Evolutionary conservation across 1,139 yeast species (phyloP).

Genomic region (Candida sp.): DNA sequence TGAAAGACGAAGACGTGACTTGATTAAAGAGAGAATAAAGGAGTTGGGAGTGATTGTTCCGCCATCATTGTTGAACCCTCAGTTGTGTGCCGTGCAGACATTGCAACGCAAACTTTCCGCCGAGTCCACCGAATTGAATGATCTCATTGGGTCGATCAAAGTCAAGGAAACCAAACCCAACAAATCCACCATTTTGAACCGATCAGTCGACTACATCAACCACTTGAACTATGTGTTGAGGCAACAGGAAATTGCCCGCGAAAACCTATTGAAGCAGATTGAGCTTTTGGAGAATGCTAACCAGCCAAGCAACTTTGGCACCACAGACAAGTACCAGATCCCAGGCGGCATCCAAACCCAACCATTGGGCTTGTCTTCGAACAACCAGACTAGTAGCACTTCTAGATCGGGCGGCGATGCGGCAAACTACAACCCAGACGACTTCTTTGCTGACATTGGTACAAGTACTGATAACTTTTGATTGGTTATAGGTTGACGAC

Average conservation of each 20-base stretch:
- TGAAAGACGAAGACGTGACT: slow-evolving; percentile 77
- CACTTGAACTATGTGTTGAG: slow-evolving; percentile 53
- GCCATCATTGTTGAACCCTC: slow-evolving; percentile 63
- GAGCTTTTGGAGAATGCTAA: slow-evolving; percentile 11
- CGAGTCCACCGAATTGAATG: slow-evolving; percentile 39
- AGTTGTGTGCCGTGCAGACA: slow-evolving; percentile 49
- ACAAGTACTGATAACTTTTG: slow-evolving; percentile 10
- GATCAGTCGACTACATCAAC: slow-evolving; percentile 69
- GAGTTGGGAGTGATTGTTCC: slow-evolving; percentile 76
- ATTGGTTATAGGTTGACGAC: not conserved
- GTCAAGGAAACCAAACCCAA: slow-evolving; percentile 75
- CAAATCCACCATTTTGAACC: slow-evolving; percentile 68
- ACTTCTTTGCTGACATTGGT: slow-evolving; percentile 11
- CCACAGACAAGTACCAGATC: not conserved
- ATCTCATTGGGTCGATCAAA: slow-evolving; percentile 40
- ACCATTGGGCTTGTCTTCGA: not conserved
- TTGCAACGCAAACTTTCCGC: slow-evolving; percentile 40
- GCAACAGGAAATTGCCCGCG: slow-evolving; percentile 28
- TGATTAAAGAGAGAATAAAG: slow-evolving; percentile 76
- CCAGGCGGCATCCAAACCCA: not conserved
- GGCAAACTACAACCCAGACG: slow-evolving; percentile 10
- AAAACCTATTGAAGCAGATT: slow-evolving; percentile 9
- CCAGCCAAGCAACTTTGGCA: not conserved
- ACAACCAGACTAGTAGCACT: not conserved
- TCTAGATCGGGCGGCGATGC: not conserved